Evolutionary conservation across 768 basidiomycete genomes (phyloP).

Genomic region (Phaffia australis): DNA sequence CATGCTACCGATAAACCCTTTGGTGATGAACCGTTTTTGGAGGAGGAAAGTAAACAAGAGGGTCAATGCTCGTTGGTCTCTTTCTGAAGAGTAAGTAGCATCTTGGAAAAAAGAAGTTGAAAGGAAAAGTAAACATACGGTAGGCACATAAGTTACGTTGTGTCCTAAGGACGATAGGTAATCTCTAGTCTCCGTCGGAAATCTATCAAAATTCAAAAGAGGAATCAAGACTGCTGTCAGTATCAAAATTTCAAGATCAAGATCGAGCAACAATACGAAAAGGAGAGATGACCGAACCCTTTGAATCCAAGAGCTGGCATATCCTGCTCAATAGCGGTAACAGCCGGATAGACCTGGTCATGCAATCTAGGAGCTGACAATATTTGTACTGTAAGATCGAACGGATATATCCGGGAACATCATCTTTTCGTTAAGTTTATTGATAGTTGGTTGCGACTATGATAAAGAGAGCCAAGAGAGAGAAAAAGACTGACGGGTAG

Average conservation of each 20-base stretch:
- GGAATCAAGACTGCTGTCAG: neutral
- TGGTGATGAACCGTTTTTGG: neutral
- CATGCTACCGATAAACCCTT: slow-evolving; percentile 13
- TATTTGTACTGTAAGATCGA: slow-evolving; percentile 8
- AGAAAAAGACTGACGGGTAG: slow-evolving; percentile 2
- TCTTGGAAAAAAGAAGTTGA: neutral
- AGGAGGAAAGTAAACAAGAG: neutral
- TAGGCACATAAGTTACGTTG: slow-evolving; percentile 21
- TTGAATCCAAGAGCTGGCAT: slow-evolving; percentile 5
- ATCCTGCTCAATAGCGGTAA: slow-evolving; percentile 14
- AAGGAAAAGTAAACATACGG: neutral
- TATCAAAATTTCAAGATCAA: neutral
- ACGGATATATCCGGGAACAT: neutral
- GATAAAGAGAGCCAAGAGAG: neutral
- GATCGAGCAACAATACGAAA: too few species aligned
- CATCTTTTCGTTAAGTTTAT: neutral
- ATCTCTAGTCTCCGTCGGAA: neutral
- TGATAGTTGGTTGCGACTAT: neutral
- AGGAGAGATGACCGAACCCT: slow-evolving; percentile 1
- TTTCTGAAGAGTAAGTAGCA: too few species aligned
- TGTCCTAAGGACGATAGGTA: slow-evolving; percentile 7
- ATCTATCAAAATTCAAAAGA: neutral
- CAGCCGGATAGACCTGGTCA: slow-evolving; percentile 22
- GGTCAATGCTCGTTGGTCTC: too few species aligned
- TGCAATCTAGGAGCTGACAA: slow-evolving; percentile 17